Base-by-base conservation (phyloP, 345 rosid species). In the Laguncularia racemosa region DNA sequence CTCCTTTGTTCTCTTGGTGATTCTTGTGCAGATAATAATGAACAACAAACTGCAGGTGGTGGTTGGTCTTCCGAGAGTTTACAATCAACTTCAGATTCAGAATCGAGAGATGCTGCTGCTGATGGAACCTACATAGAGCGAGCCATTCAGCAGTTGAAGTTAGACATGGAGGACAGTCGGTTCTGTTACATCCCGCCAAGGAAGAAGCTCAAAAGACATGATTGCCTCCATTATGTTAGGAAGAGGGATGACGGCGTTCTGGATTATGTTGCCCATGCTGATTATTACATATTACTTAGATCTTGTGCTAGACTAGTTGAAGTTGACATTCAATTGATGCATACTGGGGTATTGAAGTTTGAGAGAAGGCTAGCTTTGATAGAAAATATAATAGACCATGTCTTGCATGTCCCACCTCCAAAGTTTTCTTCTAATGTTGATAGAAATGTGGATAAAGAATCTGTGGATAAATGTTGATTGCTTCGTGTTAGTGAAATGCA, bases 331-430 rank as follows among this genome's bases (percentile, higher is more conserved):
- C 74, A 88, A 59, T 73, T 63, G 51, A 79, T 91, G 91, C 95
- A 91, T 56, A 56, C 67, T 18, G 86, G 79, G 53, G 89, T 86
- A 14, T 52, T 86, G 72, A 75, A 82, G 46, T 72, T 88, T 17
- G 98, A 91, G 76, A 91, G 78, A 62, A 82, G 90, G 73, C 55
- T 91, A 20, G 88, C 77, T 66, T 88, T 91, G 95, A 52, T 83
- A 73, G 97, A 85, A 60, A 76, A 77, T 57, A 79, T 81, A 65
- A 78, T 74, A 0, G 76, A 81, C 12, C 73, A 76, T 28, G 82
- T 87, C 65, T 62, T 86, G 81, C 71, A 71, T 73, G 50, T 73
- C 21, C 60, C 59, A 23, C 79, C 77, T 60, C 76, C 84, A 63
- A 18, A 13, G 44, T 16, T 73, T 62, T 67, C 78, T 55, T 86